Conservation (phyloP, 129 eudicot genomes). For the Cynara cardunculus region DNA sequence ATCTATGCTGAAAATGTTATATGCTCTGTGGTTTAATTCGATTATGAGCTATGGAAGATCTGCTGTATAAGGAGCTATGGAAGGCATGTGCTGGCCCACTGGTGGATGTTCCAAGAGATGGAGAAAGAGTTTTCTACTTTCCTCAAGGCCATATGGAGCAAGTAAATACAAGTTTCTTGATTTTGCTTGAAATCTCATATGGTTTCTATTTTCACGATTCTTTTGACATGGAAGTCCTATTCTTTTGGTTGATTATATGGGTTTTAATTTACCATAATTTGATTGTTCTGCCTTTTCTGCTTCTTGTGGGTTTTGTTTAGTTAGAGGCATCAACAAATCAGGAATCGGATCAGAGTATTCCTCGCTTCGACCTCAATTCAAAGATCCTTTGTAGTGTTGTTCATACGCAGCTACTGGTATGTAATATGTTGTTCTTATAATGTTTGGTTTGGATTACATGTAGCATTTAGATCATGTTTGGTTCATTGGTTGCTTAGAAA, state of each 20-base stretch:
- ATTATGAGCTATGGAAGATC: slow-evolving; percentile 41
- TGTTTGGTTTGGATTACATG: slow-evolving; percentile 12
- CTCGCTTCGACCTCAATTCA: slow-evolving; percentile 54
- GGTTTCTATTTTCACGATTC: background rate
- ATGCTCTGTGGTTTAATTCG: background rate
- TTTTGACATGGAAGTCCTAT: background rate
- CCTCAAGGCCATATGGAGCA: slow-evolving; percentile 99
- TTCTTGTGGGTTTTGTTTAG: slow-evolving; percentile 37
- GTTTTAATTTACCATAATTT: slow-evolving; percentile 4
- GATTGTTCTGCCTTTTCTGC: slow-evolving; percentile 3
- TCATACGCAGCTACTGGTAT: slow-evolving; percentile 66
- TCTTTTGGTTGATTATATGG: background rate
- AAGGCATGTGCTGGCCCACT: slow-evolving; percentile 93
- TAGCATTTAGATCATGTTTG: background rate
- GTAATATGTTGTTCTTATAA: background rate
- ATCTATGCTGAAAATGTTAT: slow-evolving; percentile 21
- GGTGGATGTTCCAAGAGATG: slow-evolving; percentile 63
- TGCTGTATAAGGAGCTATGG: slow-evolving; percentile 75
- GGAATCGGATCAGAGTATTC: slow-evolving; percentile 64
- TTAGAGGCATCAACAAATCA: slow-evolving; percentile 85
- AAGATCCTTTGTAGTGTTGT: slow-evolving; percentile 85
- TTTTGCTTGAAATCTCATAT: background rate
- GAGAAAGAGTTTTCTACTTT: slow-evolving; percentile 75
- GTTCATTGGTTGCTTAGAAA: background rate
- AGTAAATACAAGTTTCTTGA: slow-evolving; percentile 34